Evolutionary conservation across 1,139 yeast genomes (phyloP).

Genomic region (Debaryomyces udenii): DNA sequence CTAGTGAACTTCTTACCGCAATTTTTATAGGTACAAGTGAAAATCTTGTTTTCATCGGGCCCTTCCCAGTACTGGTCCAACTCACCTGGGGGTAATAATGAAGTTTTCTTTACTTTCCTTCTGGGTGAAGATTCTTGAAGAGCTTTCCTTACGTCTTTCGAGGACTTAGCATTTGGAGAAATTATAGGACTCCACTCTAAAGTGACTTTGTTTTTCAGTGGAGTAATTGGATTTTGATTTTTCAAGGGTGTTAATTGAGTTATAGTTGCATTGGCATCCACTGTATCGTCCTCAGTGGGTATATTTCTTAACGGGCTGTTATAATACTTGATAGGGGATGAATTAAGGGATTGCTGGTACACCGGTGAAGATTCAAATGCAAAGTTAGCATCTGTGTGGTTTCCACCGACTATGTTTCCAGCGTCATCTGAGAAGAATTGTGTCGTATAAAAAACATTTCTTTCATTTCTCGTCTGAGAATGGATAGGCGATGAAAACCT

Average conservation of each 20-base stretch:
- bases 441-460: slow-evolving; percentile 38
- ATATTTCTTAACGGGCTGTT: slow-evolving; percentile 31
- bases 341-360: slow-evolving; percentile 25
- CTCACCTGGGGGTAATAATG: slow-evolving; percentile 87
- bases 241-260: slow-evolving; percentile 47
- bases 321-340: slow-evolving; percentile 39
- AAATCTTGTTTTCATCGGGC: slow-evolving; percentile 69
- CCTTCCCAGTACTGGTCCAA: slow-evolving; percentile 83
- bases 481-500: slow-evolving; percentile 33
- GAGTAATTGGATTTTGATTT: slow-evolving; percentile 36
- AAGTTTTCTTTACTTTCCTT: slow-evolving; percentile 56
- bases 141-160: slow-evolving; percentile 40
- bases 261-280: slow-evolving; percentile 45
- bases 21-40: slow-evolving; percentile 71
- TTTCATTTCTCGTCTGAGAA: slow-evolving; percentile 22
- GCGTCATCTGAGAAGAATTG: slow-evolving; percentile 41
- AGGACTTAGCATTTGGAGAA: slow-evolving; percentile 45
- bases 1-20: slow-evolving; percentile 88
- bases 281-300: slow-evolving; percentile 33
- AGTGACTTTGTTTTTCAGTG: slow-evolving; percentile 38
- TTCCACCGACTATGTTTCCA: slow-evolving; percentile 15
- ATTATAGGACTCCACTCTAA: slow-evolving; percentile 62
- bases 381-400: slow-evolving; percentile 10
- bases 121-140: slow-evolving; percentile 46
- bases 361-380: slow-evolving; percentile 32